phyloP scores from a whole-genome alignment of 805 yeast species.

The Kodamaea nitidulidarum region DNA sequence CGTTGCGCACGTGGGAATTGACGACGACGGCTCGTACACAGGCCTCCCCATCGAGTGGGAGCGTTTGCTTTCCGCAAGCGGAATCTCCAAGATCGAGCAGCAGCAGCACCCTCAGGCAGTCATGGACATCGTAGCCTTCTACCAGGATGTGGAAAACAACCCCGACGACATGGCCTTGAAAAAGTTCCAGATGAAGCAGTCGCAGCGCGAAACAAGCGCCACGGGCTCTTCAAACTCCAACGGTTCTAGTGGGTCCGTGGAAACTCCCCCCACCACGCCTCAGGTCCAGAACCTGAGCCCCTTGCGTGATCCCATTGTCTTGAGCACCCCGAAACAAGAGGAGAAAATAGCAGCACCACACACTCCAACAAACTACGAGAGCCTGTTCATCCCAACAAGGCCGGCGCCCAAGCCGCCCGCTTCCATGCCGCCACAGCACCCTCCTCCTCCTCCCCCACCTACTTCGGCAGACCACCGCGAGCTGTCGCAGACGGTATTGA shows the following conservation, averaged over 20 bases:
- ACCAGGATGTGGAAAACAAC: conserved; percentile 51
- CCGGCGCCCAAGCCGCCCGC: conserved; percentile 64
- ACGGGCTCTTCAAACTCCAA: conserved; percentile 9
- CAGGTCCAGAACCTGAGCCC: conserved; percentile 13
- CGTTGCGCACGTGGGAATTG: conserved; percentile 90
- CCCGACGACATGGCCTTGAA: conserved; percentile 42
- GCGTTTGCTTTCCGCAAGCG: conserved; percentile 72
- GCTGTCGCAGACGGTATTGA: conserved; percentile 5
- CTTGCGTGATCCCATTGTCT: conserved; percentile 8
- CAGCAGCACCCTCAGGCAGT: conserved; percentile 92
- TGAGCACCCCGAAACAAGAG: conserved; percentile 30
- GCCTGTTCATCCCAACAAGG: conserved; percentile 57
- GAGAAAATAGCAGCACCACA: conserved; percentile 13
- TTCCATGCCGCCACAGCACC: conserved; percentile 7
- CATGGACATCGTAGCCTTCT: conserved; percentile 83
- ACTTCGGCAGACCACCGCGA: neutral
- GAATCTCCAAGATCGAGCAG: conserved; percentile 84
- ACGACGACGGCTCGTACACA: conserved; percentile 80
- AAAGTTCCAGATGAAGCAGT: conserved; percentile 33
- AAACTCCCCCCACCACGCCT: conserved; percentile 30
- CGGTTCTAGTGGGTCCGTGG: conserved; percentile 22
- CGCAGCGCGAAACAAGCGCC: neutral
- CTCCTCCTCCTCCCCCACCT: conserved; percentile 6
- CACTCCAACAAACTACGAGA: conserved; percentile 31
- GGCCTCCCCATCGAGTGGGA: conserved; percentile 96